phyloP scores from a whole-genome alignment of 768 basidiomycete genomes.

The Xerocomellus chrysenteron region DNA sequence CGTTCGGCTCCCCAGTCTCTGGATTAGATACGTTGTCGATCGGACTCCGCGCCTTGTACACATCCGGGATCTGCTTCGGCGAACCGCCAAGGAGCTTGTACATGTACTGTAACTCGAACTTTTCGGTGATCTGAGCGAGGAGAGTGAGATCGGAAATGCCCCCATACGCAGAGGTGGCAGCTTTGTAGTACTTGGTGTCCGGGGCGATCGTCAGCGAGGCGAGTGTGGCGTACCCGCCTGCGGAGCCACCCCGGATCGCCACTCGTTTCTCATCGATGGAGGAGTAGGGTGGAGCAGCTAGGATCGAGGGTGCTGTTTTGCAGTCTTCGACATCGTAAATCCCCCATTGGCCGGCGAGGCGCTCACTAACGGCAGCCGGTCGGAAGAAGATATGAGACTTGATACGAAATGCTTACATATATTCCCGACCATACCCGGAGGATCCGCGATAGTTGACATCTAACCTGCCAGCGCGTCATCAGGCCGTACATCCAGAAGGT shows the following conservation, averaged over 20 bases:
- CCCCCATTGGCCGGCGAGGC: too few species aligned
- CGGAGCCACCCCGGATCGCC: slow-evolving; percentile 65
- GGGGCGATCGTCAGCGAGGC: slow-evolving; percentile 22
- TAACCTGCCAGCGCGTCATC: too few species aligned
- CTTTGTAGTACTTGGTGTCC: not conserved
- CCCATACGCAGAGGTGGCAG: not conserved
- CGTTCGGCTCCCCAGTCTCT: slow-evolving; percentile 22
- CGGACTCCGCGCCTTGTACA: too few species aligned
- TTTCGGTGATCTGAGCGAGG: slow-evolving; percentile 47
- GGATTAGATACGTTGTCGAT: slow-evolving; percentile 38
- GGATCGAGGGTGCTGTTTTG: too few species aligned
- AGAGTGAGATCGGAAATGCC: not conserved
- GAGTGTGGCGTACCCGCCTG: slow-evolving; percentile 70
- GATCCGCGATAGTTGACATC: too few species aligned
- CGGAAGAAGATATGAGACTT: too few species aligned
- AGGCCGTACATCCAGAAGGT: too few species aligned
- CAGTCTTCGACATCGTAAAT: too few species aligned
- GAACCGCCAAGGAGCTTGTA: slow-evolving; percentile 29
- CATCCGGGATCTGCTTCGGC: slow-evolving; percentile 17
- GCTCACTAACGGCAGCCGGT: too few species aligned
- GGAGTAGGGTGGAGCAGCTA: too few species aligned
- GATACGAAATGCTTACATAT: too few species aligned
- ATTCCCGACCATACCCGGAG: too few species aligned
- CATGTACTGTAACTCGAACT: slow-evolving; percentile 60
- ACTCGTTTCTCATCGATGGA: slow-evolving; percentile 40